A percentile compares a stretch with the other conserved stretches of the same genome.
Conservation (phyloP, 441 rosid genomes). For the Capsella rubella region DNA sequence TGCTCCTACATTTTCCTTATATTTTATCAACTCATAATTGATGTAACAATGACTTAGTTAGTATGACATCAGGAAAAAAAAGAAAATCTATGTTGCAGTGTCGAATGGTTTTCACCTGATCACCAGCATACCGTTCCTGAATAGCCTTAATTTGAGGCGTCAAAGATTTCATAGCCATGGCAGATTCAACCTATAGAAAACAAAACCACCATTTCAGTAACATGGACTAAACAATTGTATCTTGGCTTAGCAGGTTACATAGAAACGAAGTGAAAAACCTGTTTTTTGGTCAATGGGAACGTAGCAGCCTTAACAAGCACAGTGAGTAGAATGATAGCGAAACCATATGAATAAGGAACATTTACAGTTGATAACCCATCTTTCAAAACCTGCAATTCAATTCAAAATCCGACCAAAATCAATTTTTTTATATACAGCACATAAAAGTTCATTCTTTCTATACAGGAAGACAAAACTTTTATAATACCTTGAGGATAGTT, state of each 20-base stretch:
- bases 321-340: conserved; percentile 87
- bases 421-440: background rate
- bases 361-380: conserved; percentile 82
- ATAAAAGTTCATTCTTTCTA: background rate
- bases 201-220: conserved; percentile 21
- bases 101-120: conserved; percentile 62
- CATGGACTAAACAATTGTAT: background rate
- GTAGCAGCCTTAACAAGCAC: conserved; percentile 93
- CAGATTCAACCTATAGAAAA: conserved; percentile 77
- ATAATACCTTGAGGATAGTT: conserved; percentile 71
- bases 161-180: conserved; percentile 90
- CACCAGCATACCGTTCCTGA: conserved; percentile 82
- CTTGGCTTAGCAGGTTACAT: background rate
- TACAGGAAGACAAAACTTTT: background rate
- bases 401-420: conserved; percentile 10
- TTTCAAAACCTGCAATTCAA: conserved; percentile 69
- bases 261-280: conserved; percentile 61
- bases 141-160: conserved; percentile 92
- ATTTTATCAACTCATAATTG: conserved; percentile 1
- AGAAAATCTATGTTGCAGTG: background rate
- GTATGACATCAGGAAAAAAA: background rate
- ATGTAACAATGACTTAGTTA: background rate
- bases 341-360: conserved; percentile 87
- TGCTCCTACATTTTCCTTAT: background rate
- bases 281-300: conserved; percentile 90